Base-by-base conservation (phyloP, 2,329 filamentous ascomycete species). In the Fusarium bulbicola region DNA sequence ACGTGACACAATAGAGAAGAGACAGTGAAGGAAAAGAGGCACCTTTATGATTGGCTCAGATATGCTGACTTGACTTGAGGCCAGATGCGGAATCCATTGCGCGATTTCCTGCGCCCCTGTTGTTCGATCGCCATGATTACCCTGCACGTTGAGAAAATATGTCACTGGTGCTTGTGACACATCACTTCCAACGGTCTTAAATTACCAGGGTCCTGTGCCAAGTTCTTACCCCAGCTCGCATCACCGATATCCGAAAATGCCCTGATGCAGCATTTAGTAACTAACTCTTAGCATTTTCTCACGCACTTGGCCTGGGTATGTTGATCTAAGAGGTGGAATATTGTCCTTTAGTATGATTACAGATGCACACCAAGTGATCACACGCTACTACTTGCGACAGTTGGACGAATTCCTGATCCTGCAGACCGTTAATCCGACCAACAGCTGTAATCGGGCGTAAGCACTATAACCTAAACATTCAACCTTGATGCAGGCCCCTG, bases 371-470 rank as follows among this genome's bases (percentile, higher is more conserved):
- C 30, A 5, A 49, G 0, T 4, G 0, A 34, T 50, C 47, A 50
- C n/a, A 12, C 12, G n/a, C 8, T 24, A n/a, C 3, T 37, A 11
- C 10, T 59, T n/a, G 20, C 12, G 24, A 14, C 11, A n/a, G 9
- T 16, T 24, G 2, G 24, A 18, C 9, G 15, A 37, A 28, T 18
- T 34, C 0, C 5, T 49, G 39, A 28, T 28, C 43, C 32, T n/a
- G 16, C 32, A 12, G 32, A 39, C 21, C 21, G 39, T 5, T 7
- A 6, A 36, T 18, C 28, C 6, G n/a, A n/a, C 14, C 13, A 26
- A 50, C 18, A 20, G 34, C 30, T 61, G 11, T 9, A 30, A 42
- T 39, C 65, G 40, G 54, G 63, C 65, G 46, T 53, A 28, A 49
- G 52, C 59, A 43, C 52, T 43, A 46, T 43, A 24, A 21, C 21